These are phyloP conservation scores for Mycena alexandri DNA, from an alignment of 768 basidiomycete genomes.

Conservation along the genomic window DNA sequence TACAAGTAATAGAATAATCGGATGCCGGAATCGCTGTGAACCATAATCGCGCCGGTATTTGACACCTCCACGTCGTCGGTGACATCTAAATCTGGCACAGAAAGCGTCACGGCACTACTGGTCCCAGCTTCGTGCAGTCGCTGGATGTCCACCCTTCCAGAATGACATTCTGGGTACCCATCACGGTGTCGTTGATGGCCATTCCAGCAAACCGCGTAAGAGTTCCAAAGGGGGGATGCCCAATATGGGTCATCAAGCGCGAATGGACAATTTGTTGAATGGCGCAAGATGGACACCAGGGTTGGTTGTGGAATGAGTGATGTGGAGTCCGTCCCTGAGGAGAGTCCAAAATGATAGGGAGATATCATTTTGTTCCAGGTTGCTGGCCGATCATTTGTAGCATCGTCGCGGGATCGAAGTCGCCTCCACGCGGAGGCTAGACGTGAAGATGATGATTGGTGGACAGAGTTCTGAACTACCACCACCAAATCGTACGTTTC, in stretches of 20 bases:
- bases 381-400: conserved; percentile 11
- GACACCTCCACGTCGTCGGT: conserved; percentile 9
- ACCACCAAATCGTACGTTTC: conserved; percentile 23
- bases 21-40: conserved; percentile 13
- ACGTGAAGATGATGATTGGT: conserved; percentile 19
- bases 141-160: conserved; percentile 7
- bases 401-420: conserved; percentile 15
- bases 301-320: conserved; percentile 14
- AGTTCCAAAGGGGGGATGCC: conserved; percentile 8
- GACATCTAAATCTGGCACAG: conserved; percentile 10
- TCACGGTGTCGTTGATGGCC: conserved; percentile 9
- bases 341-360: conserved; percentile 18
- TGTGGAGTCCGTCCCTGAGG: conserved; percentile 18
- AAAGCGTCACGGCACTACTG: conserved; percentile 8
- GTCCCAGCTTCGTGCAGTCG: conserved; percentile 7
- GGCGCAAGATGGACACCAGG: conserved; percentile 19
- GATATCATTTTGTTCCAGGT: conserved; percentile 14
- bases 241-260: conserved; percentile 9
- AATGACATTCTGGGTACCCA: conserved; percentile 11
- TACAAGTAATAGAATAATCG: conserved; percentile 22
- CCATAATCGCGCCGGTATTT: conserved; percentile 22
- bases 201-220: conserved; percentile 14
- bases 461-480: conserved; percentile 19
- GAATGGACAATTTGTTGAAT: conserved; percentile 10
- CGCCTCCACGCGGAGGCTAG: conserved; percentile 19